Evolutionary conservation across 2,329 filamentous ascomycete species (phyloP), one percentile per base, ranked within the genome.

Genomic region (Colletotrichum australisinense): DNA sequence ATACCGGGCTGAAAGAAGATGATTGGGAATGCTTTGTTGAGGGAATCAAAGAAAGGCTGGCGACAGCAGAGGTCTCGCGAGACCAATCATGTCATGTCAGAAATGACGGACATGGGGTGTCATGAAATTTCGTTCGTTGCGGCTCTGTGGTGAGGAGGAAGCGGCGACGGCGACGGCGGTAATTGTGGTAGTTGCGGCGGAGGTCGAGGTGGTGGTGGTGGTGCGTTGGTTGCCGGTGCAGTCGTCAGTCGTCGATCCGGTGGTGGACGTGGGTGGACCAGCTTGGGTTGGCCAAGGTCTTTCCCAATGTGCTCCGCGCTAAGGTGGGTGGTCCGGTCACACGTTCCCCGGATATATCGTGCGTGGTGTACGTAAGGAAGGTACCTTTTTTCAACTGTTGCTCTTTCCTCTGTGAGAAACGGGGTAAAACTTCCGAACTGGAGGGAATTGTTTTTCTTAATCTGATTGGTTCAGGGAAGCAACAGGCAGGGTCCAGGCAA

Each of bases 121-220:
- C 63, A 65, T 38, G 58, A 57, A 57, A n/a, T 59, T 46, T 49
- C 30, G 46, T 46, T 49, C 30, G 46, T 49, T 72, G 70, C 70
- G 59, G 70, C 66, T 69, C 70, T 69, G 59, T n/a, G 66, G 69
- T 53, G 58, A 69, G 42, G 42, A 68, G 56, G 69, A 49, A 38
- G 46, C 32, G 55, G 32, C 24, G 55, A 57, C 58, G 42, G 42
- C 58, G 52, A 55, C 52, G 52, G 52, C 22, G 26, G 26, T 24
- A 28, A 55, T 7, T 28, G 52, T 42, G 63, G 49, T 57, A 42
- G 52, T 65, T 24, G 49, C 19, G 52, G 70, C 46, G 38, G 32
- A 32, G 63, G 55, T 67, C 22, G 68, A 32, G 32, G 49, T 26
- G 52, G 70, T 60, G 63, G 56, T 67, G 63, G 56, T 67, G 38